Evolutionary conservation across 2,329 filamentous ascomycete species (phyloP).

Genomic region (Magnaporthiopsis incrustans): DNA sequence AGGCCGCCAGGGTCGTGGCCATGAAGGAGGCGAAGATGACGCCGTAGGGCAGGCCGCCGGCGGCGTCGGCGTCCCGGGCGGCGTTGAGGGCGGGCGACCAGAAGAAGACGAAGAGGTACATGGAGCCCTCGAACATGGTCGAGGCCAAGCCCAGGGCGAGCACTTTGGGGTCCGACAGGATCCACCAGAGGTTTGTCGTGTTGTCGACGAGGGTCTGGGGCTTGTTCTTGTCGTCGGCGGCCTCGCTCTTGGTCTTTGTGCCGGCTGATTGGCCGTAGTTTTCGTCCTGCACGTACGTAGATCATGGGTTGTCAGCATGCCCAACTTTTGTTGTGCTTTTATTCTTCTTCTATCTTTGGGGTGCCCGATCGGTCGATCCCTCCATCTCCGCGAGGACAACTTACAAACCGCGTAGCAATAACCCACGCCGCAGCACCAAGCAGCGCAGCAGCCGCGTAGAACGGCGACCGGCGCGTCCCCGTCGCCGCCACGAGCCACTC

Average conservation of each 20-base stretch:
- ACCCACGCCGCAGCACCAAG: conserved; percentile 32
- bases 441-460: conserved; percentile 30
- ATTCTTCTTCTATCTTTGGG: too few species aligned
- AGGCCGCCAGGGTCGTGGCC: conserved; percentile 52
- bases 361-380: too few species aligned
- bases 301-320: not conserved
- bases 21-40: conserved; percentile 43
- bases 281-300: conserved; percentile 31
- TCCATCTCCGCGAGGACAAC: conserved; percentile 12
- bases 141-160: conserved; percentile 41
- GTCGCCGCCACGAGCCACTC: conserved; percentile 39
- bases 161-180: conserved; percentile 34
- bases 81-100: conserved; percentile 44
- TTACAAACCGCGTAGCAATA: conserved; percentile 40
- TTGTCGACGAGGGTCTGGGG: conserved; percentile 3
- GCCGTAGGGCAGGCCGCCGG: conserved; percentile 30
- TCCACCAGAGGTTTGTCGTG: conserved; percentile 13
- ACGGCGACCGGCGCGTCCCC: conserved; percentile 42
- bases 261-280: conserved; percentile 34
- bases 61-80: conserved; percentile 16
- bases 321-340: too few species aligned
- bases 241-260: conserved; percentile 12
- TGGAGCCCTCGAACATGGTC: conserved; percentile 49
- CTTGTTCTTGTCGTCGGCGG: conserved; percentile 10
- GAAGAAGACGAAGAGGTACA: conserved; percentile 53